Evolutionary conservation across 495 filamentous ascomycete species (phyloP).

Genomic region (Parachaetomium inaequale): DNA sequence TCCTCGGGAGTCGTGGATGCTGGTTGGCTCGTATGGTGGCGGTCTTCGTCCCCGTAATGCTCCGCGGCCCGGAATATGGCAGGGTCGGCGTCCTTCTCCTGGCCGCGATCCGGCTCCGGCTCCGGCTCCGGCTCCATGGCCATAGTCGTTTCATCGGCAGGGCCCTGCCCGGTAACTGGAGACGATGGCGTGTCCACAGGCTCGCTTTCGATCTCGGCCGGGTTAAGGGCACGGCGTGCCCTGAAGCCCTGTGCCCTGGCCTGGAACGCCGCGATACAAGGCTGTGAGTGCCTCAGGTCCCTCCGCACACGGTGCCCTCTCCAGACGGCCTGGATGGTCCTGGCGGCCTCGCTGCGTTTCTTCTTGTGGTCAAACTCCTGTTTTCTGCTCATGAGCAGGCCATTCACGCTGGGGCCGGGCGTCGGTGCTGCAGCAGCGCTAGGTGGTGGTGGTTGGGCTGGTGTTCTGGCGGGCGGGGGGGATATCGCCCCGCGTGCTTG

Average conservation of each 20-base stretch:
- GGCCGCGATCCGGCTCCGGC: too few species aligned
- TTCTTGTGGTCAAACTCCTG: neutral
- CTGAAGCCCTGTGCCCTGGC: slow-evolving; percentile 2
- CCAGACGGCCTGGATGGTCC: neutral
- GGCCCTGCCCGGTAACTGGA: neutral
- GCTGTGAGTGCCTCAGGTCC: neutral
- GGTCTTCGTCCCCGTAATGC: neutral
- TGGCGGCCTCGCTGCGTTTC: neutral
- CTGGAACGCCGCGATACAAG: neutral
- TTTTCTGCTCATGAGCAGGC: neutral
- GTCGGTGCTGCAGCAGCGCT: too few species aligned
- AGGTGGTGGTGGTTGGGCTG: neutral
- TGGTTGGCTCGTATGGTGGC: neutral
- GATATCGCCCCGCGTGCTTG: neutral
- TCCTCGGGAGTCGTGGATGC: neutral
- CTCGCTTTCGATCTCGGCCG: neutral
- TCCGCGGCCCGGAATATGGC: neutral
- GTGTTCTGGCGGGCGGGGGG: neutral
- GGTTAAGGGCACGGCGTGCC: neutral
- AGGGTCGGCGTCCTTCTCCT: neutral
- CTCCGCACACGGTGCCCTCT: neutral
- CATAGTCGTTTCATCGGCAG: neutral
- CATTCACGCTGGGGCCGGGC: too few species aligned
- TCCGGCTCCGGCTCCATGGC: neutral
- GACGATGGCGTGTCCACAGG: neutral